Conservation (phyloP, 1,284 basidiomycete species). For the Rhizoctonia solani region DNA sequence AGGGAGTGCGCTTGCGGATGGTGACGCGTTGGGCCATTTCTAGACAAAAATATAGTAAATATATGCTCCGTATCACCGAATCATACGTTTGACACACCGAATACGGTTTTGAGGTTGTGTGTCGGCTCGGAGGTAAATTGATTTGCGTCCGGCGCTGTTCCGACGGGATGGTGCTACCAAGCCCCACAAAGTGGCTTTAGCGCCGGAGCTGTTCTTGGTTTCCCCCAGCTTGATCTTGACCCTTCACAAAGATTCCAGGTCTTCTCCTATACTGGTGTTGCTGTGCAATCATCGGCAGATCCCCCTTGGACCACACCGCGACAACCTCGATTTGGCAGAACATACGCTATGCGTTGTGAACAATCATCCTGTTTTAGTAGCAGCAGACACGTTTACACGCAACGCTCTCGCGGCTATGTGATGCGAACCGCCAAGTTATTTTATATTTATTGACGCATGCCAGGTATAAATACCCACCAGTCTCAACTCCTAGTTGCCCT, state of each 20-base stretch:
- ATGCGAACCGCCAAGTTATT: background rate
- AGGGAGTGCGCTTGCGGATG: constrained; percentile 97
- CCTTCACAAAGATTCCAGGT: background rate
- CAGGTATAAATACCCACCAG: background rate
- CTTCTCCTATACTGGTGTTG: background rate
- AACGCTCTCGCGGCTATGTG: background rate
- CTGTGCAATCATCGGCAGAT: no score
- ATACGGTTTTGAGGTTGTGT: constrained; percentile 29
- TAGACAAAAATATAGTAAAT: background rate
- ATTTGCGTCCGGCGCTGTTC: constrained; percentile 15
- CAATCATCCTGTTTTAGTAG: background rate
- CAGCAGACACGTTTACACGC: no score
- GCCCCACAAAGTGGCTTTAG: constrained; percentile 1
- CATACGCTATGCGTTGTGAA: no score
- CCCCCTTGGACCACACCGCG: no score
- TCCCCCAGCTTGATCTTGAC: background rate
- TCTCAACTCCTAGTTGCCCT: background rate
- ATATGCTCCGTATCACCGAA: background rate
- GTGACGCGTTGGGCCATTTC: constrained; percentile 98
- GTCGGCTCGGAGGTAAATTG: constrained; percentile 14
- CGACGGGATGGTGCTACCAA: constrained; percentile 14
- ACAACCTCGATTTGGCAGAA: no score
- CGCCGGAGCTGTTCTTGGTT: background rate
- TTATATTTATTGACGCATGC: background rate
- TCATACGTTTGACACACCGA: constrained; percentile 26